These are phyloP conservation scores for Leishmania turanica DNA, from an alignment of 208 protist genomes.

Conservation along the genomic window DNA sequence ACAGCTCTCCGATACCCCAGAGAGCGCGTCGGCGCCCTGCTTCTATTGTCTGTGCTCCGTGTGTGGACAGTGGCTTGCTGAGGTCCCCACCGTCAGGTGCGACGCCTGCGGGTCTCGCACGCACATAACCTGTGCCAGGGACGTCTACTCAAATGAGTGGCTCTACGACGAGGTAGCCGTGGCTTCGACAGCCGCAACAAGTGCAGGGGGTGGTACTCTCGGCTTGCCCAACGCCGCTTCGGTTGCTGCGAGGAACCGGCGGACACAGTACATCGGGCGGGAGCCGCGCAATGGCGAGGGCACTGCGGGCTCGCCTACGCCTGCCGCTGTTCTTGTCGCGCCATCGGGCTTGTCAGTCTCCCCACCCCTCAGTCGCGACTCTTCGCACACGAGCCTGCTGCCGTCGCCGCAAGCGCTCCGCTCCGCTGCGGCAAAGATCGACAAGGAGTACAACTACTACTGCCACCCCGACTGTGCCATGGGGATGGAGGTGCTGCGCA, in stretches of 20 bases:
- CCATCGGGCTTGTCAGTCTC: constrained; percentile 3
- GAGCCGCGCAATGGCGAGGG: neutral
- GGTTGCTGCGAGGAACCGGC: neutral
- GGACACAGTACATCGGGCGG: neutral
- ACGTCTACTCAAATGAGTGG: constrained; percentile 36
- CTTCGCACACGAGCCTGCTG: neutral
- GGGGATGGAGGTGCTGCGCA: constrained; percentile 47
- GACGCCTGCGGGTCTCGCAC: constrained; percentile 41
- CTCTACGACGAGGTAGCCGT: constrained; percentile 16
- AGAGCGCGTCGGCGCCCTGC: constrained; percentile 11
- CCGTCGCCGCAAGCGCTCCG: constrained; percentile 15
- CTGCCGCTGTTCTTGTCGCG: neutral
- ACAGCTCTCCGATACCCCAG: neutral
- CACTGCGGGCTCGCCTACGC: neutral
- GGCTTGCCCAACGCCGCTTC: neutral
- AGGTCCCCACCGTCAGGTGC: constrained; percentile 34
- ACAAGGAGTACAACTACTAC: constrained; percentile 37
- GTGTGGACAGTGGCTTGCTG: constrained; percentile 37
- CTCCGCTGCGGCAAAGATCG: constrained; percentile 14
- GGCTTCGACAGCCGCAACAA: neutral
- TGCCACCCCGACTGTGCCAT: constrained; percentile 59
- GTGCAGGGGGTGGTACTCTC: neutral
- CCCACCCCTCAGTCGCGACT: constrained; percentile 8
- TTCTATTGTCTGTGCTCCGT: constrained; percentile 57
- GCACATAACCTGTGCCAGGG: constrained; percentile 47